phyloP scores from a whole-genome alignment of 2,329 filamentous ascomycete species.

The Fusarium avenaceum region DNA sequence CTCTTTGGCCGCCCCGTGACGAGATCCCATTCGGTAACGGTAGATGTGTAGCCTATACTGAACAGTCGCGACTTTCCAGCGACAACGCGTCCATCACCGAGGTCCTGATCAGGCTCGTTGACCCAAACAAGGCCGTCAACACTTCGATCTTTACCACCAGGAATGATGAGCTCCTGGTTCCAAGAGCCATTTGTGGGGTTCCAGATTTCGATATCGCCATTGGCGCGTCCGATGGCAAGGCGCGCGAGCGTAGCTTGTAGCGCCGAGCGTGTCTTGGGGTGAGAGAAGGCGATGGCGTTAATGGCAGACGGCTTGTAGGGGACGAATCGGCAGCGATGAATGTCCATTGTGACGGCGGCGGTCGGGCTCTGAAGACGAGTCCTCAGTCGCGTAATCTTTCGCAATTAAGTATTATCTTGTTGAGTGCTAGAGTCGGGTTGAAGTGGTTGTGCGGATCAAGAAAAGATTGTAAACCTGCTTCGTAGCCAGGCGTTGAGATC shows the following conservation, averaged over 20 bases:
- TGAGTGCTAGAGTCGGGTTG: neutral
- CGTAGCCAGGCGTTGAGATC: conserved; percentile 48
- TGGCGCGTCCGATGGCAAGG: conserved; percentile 90
- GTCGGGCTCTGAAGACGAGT: conserved; percentile 16
- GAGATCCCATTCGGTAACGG: conserved; percentile 95
- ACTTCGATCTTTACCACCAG: conserved; percentile 85
- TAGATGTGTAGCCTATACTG: conserved; percentile 94
- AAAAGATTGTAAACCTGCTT: conserved; percentile 37
- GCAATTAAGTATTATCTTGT: conserved; percentile 4
- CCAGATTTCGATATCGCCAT: conserved; percentile 98
- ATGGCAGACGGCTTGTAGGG: conserved; percentile 92
- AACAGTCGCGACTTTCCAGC: conserved; percentile 87
- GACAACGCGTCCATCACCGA: conserved; percentile 71
- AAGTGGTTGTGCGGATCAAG: conserved; percentile 15
- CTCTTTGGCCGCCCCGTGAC: conserved; percentile 81
- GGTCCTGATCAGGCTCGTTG: conserved; percentile 81
- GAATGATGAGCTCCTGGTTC: conserved; percentile 90
- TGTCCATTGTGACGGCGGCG: conserved; percentile 75
- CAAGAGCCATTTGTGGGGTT: conserved; percentile 85
- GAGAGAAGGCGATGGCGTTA: conserved; percentile 94
- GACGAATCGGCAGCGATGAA: conserved; percentile 97
- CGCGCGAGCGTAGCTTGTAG: conserved; percentile 71
- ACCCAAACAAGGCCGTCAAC: conserved; percentile 95
- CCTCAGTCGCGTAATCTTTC: conserved; percentile 17
- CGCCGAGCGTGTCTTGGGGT: conserved; percentile 67